A percentile compares a stretch with the other conserved stretches of the same genome.
phyloP scores from a whole-genome alignment of 176 grass and related monocot species.

The Oryza punctata region DNA sequence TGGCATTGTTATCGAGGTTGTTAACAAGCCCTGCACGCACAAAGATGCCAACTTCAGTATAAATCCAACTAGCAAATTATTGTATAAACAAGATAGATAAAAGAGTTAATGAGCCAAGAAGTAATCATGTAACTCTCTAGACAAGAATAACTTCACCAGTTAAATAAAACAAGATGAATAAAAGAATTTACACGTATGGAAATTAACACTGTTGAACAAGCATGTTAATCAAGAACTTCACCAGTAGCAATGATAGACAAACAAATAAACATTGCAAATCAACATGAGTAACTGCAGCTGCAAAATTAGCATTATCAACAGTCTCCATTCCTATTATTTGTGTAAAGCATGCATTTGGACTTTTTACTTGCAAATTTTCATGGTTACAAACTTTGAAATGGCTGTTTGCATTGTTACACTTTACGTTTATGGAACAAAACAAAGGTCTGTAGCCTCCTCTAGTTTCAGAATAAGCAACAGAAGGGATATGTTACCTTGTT shows the following conservation, averaged over 20 bases:
- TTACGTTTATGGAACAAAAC: not conserved
- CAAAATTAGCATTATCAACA: not conserved
- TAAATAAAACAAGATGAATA: too few relatives aligned
- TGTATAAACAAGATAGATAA: slow-evolving; percentile 7
- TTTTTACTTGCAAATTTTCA: not conserved
- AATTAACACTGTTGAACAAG: not conserved
- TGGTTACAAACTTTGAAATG: not conserved
- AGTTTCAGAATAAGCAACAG: not conserved
- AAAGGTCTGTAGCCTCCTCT: not conserved
- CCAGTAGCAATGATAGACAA: not conserved
- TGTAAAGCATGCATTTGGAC: not conserved
- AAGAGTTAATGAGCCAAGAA: not conserved
- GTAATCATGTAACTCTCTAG: not conserved
- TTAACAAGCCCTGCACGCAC: slow-evolving; percentile 30
- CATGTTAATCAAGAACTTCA: not conserved
- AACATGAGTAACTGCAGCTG: not conserved
- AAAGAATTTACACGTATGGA: not conserved
- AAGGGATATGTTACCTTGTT: slow-evolving; percentile 45
- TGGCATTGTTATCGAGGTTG: slow-evolving; percentile 10
- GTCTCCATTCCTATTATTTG: not conserved
- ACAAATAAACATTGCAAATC: not conserved
- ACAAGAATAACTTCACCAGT: slow-evolving; percentile 13
- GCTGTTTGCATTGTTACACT: not conserved
- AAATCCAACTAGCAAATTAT: slow-evolving; percentile 5
- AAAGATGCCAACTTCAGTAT: not conserved